phyloP scores from a whole-genome alignment of 2,329 filamentous ascomycete genomes.

The Fusarium nisikadoi region DNA sequence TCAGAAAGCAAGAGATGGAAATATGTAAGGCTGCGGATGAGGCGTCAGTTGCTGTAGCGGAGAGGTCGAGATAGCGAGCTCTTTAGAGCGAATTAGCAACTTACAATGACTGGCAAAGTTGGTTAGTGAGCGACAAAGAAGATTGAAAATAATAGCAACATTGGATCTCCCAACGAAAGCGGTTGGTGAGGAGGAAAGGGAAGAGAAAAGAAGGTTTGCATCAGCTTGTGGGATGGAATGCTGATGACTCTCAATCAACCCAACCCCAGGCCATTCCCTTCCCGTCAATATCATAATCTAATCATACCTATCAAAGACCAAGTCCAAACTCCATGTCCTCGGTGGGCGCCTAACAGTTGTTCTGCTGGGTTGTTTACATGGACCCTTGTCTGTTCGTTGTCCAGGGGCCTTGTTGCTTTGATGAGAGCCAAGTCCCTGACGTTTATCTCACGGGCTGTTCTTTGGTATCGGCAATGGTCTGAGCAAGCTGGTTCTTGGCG shows the following conservation, averaged over 20 bases:
- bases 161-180: constrained; percentile 17
- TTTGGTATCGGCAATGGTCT: constrained; percentile 3
- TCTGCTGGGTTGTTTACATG: constrained; percentile 36
- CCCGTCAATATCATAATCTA: constrained; percentile 12
- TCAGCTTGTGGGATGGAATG: constrained; percentile 33
- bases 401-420: constrained; percentile 33
- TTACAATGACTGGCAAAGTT: constrained; percentile 26
- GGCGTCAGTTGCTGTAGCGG: constrained; percentile 17
- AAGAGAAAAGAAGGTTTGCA: constrained; percentile 23
- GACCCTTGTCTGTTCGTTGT: constrained; percentile 28
- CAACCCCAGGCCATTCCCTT: constrained; percentile 24
- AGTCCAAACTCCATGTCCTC: constrained; percentile 5
- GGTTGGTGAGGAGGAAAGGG: constrained; percentile 17
- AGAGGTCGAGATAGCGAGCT: constrained; percentile 11
- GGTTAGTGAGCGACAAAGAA: constrained; percentile 21
- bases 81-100: background rate
- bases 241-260: constrained; percentile 17
- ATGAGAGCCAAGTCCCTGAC: constrained; percentile 37
- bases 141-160: constrained; percentile 4
- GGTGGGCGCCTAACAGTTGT: constrained; percentile 25
- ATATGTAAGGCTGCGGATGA: constrained; percentile 27
- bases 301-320: background rate
- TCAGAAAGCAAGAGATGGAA: constrained; percentile 24
- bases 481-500: constrained; percentile 24
- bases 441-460: constrained; percentile 16